These are phyloP conservation scores for Umbelopsis isabellina DNA, from an alignment of 192 early-diverging fungal genomes.

Conservation along the genomic window DNA sequence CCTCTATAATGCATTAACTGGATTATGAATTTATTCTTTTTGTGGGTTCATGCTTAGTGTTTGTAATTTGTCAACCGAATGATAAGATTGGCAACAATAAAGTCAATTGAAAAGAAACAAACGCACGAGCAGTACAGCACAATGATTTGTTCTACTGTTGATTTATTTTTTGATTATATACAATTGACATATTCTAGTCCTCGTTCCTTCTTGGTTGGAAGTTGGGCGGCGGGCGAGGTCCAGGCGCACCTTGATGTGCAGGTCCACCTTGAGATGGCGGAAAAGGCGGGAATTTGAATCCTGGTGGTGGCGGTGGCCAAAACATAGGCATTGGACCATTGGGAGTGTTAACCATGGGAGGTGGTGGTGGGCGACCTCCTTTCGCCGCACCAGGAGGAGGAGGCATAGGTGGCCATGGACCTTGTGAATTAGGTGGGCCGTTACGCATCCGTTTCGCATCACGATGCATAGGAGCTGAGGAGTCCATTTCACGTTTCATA, in stretches of 20 bases:
- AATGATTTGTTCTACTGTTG: background rate
- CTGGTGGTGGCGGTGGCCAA: slow-evolving; percentile 7
- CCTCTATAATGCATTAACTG: too few relatives aligned
- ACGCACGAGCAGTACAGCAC: background rate
- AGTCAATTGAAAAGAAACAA: background rate
- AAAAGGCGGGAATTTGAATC: background rate
- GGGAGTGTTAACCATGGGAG: background rate
- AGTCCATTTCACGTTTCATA: slow-evolving; percentile 2
- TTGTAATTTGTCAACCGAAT: background rate
- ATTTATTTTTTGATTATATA: background rate
- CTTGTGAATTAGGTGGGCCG: background rate
- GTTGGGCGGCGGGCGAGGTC: background rate
- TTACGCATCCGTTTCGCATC: background rate
- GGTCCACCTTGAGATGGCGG: too few relatives aligned
- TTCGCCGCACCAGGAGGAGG: background rate
- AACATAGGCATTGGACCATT: background rate
- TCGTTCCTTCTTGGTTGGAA: background rate
- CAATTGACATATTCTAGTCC: background rate
- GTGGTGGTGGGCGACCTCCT: background rate
- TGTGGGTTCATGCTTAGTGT: background rate
- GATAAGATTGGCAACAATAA: background rate
- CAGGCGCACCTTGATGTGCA: background rate
- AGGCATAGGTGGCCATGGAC: slow-evolving; percentile 4
- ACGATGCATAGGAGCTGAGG: background rate
- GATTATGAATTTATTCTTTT: background rate